Conservation (phyloP, 148 eudicot species). For the Hydrangea macrophylla region DNA sequence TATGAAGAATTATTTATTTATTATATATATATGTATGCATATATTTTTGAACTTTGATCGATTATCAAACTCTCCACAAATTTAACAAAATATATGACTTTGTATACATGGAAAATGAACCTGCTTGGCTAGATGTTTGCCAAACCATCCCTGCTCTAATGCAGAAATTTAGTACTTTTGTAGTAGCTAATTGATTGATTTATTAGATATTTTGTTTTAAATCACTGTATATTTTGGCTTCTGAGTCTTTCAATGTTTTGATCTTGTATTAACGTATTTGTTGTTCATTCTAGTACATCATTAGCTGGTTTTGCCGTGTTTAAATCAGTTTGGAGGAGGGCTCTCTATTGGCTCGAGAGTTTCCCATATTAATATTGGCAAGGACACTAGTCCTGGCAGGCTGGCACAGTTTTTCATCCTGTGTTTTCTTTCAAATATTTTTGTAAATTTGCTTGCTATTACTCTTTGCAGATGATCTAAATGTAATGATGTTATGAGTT, state of each 20-base stretch:
- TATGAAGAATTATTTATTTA: too few species aligned
- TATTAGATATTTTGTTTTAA: too few species aligned
- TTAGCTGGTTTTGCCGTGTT: not conserved
- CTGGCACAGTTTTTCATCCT: not conserved
- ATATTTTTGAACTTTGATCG: too few species aligned
- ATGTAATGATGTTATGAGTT: not conserved
- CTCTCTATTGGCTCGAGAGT: not conserved
- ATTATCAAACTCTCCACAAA: too few species aligned
- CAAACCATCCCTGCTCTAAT: too few species aligned
- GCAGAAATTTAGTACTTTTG: not conserved
- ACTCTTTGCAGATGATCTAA: not conserved
- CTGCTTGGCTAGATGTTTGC: too few species aligned
- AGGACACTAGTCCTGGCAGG: too few species aligned
- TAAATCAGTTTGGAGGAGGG: not conserved
- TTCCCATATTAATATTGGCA: not conserved
- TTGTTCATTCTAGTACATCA: not conserved
- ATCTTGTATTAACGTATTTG: not conserved
- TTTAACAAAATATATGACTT: too few species aligned
- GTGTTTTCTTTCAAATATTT: not conserved
- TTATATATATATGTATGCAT: too few species aligned
- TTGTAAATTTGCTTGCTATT: not conserved
- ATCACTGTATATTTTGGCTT: not conserved
- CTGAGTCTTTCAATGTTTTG: constrained; percentile 8
- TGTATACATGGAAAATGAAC: too few species aligned
- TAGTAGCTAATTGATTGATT: not conserved